These are phyloP conservation scores for Mortierella polycephala DNA, from an alignment of 371 early-diverging fungal species.

Conservation along the genomic window DNA sequence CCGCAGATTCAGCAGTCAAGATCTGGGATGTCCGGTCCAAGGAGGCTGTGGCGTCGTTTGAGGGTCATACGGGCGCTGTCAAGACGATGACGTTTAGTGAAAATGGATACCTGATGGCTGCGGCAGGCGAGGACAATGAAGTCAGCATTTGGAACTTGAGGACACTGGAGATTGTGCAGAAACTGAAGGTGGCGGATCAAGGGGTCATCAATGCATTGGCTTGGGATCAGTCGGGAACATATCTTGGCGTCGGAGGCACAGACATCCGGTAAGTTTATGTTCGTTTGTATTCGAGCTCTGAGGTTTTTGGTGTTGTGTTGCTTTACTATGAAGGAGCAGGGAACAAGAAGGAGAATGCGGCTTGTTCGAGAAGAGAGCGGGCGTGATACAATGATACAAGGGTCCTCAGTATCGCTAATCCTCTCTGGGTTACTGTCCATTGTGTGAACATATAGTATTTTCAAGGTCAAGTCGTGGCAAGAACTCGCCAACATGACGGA, in stretches of 20 bases:
- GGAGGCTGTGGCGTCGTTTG: constrained; percentile 77
- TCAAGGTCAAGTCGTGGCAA: constrained; percentile 85
- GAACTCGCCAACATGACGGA: constrained; percentile 68
- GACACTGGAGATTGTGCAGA: constrained; percentile 80
- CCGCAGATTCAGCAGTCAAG: constrained; percentile 73
- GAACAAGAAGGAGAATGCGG: no score
- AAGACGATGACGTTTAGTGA: constrained; percentile 86
- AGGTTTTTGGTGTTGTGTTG: constrained; percentile 2
- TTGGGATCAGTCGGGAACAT: constrained; percentile 88
- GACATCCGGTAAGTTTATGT: constrained; percentile 62
- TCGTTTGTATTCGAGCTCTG: neutral
- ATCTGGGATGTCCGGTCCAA: constrained; percentile 90
- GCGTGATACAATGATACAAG: neutral
- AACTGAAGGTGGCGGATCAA: constrained; percentile 70
- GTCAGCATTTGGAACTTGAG: constrained; percentile 94
- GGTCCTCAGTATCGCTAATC: neutral
- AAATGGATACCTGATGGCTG: constrained; percentile 90
- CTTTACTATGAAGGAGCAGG: neutral
- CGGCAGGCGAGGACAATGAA: constrained; percentile 73
- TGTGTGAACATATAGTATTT: constrained; percentile 53
- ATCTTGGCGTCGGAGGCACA: constrained; percentile 80
- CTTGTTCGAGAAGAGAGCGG: neutral
- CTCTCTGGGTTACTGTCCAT: neutral
- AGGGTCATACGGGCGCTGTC: constrained; percentile 75
- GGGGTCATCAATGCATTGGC: constrained; percentile 69